Evolutionary conservation across 1,284 basidiomycete species (phyloP).

Genomic region (Malassezia psittaci): DNA sequence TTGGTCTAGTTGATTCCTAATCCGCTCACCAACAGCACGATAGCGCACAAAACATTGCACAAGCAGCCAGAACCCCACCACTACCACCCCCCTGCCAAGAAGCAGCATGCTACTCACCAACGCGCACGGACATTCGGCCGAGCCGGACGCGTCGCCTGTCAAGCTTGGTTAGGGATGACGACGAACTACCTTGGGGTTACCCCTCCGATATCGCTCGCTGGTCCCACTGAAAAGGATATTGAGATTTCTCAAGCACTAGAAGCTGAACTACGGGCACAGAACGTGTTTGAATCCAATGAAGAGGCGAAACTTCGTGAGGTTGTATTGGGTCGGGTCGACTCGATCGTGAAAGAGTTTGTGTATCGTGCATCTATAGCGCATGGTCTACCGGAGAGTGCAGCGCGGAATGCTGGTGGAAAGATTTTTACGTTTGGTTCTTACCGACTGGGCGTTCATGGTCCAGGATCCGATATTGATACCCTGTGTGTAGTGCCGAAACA

Average conservation of each 20-base stretch:
- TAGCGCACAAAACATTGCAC: background rate
- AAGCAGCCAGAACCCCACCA: background rate
- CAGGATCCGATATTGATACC: constrained; percentile 96
- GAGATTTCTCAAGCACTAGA: constrained; percentile 68
- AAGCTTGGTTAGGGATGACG: constrained; percentile 5
- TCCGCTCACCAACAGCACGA: background rate
- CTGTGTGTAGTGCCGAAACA: constrained; percentile 94
- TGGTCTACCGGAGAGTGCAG: constrained; percentile 77
- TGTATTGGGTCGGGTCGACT: constrained; percentile 77
- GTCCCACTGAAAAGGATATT: constrained; percentile 40
- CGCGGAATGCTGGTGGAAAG: constrained; percentile 80
- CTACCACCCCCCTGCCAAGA: background rate
- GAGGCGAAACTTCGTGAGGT: constrained; percentile 86
- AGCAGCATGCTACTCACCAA: background rate
- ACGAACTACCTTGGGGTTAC: constrained; percentile 54
- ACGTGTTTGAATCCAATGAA: constrained; percentile 79
- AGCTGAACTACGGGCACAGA: constrained; percentile 75
- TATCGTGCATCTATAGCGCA: constrained; percentile 65
- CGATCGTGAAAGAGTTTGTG: constrained; percentile 88
- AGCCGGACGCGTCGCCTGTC: background rate
- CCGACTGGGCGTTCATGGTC: constrained; percentile 80
- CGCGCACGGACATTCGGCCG: constrained; percentile 15
- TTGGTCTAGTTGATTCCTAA: background rate
- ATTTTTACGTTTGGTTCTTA: constrained; percentile 94
- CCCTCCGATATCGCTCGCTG: constrained; percentile 65